Conservation (phyloP, 2,329 filamentous ascomycete genomes). For the Trichoderma sp. region DNA sequence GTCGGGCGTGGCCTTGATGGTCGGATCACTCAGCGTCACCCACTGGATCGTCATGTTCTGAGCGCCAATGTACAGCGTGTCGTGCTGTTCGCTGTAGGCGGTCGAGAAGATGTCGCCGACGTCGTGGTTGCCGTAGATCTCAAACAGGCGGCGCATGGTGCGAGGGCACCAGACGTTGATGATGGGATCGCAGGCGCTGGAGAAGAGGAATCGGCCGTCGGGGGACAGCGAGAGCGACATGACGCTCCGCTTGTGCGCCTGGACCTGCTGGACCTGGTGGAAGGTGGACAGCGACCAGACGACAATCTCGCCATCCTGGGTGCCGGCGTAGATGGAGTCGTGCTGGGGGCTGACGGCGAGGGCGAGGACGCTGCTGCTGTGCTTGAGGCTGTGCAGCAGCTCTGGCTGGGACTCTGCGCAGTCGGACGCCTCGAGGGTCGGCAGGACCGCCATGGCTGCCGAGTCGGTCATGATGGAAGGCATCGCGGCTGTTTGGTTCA, state of each 20-base stretch:
- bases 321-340: slow-evolving; percentile 84
- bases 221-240: slow-evolving; percentile 80
- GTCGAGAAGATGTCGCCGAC: slow-evolving; percentile 95
- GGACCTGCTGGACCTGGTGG: slow-evolving; percentile 74
- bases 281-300: slow-evolving; percentile 90
- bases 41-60: slow-evolving; percentile 97
- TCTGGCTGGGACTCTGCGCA: slow-evolving; percentile 51
- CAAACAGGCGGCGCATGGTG: slow-evolving; percentile 76
- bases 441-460: slow-evolving; percentile 16
- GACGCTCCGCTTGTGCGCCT: slow-evolving; percentile 90
- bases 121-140: slow-evolving; percentile 91
- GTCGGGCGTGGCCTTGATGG: slow-evolving; percentile 60
- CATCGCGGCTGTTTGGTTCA: slow-evolving; percentile 25
- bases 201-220: slow-evolving; percentile 78
- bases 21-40: slow-evolving; percentile 72
- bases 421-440: slow-evolving; percentile 30
- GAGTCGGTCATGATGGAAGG: slow-evolving; percentile 26
- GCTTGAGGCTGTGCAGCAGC: slow-evolving; percentile 72
- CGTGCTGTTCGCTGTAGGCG: slow-evolving; percentile 77
- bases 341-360: slow-evolving; percentile 78
- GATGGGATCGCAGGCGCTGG: slow-evolving; percentile 88
- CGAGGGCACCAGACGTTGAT: slow-evolving; percentile 90
- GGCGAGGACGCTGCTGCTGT: slow-evolving; percentile 78
- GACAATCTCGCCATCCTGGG: slow-evolving; percentile 89
- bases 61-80: slow-evolving; percentile 86